Conservation (phyloP, 2,329 filamentous ascomycete species). For the Blastomyces silverae region DNA sequence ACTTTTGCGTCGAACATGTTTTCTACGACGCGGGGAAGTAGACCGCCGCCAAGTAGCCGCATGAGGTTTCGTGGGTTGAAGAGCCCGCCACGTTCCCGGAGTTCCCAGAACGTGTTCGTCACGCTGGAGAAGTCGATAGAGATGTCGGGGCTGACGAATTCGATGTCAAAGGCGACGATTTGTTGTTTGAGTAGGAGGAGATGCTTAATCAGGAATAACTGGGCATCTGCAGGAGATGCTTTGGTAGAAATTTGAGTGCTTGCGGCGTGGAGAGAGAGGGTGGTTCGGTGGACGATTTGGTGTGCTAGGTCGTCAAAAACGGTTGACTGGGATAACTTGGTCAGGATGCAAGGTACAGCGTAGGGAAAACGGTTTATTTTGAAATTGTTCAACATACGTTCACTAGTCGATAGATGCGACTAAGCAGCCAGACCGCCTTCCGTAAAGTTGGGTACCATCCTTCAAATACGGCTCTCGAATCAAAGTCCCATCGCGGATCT, state of each 20-base stretch:
- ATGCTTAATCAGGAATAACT: constrained; percentile 92
- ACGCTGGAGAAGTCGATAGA: constrained; percentile 61
- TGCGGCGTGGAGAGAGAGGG: constrained; percentile 70
- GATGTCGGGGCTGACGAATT: constrained; percentile 59
- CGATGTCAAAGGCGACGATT: constrained; percentile 92
- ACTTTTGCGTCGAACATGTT: constrained; percentile 67
- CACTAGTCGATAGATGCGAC: constrained; percentile 62
- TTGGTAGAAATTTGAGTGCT: constrained; percentile 62
- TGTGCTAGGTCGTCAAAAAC: constrained; percentile 67
- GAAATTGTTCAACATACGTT: constrained; percentile 44
- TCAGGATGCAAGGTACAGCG: constrained; percentile 20
- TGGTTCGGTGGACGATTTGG: constrained; percentile 85
- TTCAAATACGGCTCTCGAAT: constrained; percentile 51
- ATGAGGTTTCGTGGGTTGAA: constrained; percentile 60
- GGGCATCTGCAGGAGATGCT: constrained; percentile 60
- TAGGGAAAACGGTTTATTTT: neutral
- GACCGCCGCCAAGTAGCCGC: constrained; percentile 50
- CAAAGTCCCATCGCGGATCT: constrained; percentile 48
- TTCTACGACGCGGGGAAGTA: constrained; percentile 60
- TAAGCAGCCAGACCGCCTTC: constrained; percentile 62
- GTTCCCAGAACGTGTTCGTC: constrained; percentile 60
- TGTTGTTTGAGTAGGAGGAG: constrained; percentile 92
- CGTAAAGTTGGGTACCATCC: constrained; percentile 62
- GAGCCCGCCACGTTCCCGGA: constrained; percentile 57
- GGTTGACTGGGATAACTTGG: constrained; percentile 45